Conservation (phyloP, 2,329 filamentous ascomycete species). For the Helicocarpus griseus region DNA sequence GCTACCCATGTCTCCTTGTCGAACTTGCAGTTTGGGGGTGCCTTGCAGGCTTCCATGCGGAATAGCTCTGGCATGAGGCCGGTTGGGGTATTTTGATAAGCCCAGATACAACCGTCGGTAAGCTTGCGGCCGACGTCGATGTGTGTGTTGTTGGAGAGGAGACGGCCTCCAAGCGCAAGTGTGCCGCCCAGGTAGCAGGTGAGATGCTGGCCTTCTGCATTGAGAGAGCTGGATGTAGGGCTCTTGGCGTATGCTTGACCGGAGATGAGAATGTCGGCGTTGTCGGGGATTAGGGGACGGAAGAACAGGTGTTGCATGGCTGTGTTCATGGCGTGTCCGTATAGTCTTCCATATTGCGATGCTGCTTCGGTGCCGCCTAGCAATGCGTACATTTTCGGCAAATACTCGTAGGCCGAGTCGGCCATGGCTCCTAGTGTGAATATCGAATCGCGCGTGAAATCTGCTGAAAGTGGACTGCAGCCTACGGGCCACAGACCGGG, state of each 20-base stretch:
- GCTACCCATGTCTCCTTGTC: not conserved
- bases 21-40: constrained; percentile 6
- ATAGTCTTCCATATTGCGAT: constrained; percentile 54
- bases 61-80: constrained; percentile 48
- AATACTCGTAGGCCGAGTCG: constrained; percentile 49
- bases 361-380: constrained; percentile 57
- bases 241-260: constrained; percentile 9
- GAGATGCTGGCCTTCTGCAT: constrained; percentile 46
- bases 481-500: constrained; percentile 32
- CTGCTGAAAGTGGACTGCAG: not conserved
- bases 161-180: constrained; percentile 42
- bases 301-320: constrained; percentile 67
- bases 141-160: constrained; percentile 42
- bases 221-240: constrained; percentile 19
- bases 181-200: constrained; percentile 48
- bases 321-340: constrained; percentile 56
- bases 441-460: not conserved
- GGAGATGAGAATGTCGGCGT: constrained; percentile 63
- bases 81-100: constrained; percentile 39
- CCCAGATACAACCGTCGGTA: constrained; percentile 48
- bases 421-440: constrained; percentile 46
- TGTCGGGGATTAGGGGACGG: constrained; percentile 59
- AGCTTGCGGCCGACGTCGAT: constrained; percentile 40
- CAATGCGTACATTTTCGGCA: constrained; percentile 60
- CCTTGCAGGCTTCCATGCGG: constrained; percentile 32